Evolutionary conservation across 2,329 filamentous ascomycete species (phyloP).

Genomic region (Elsinoe perseae): DNA sequence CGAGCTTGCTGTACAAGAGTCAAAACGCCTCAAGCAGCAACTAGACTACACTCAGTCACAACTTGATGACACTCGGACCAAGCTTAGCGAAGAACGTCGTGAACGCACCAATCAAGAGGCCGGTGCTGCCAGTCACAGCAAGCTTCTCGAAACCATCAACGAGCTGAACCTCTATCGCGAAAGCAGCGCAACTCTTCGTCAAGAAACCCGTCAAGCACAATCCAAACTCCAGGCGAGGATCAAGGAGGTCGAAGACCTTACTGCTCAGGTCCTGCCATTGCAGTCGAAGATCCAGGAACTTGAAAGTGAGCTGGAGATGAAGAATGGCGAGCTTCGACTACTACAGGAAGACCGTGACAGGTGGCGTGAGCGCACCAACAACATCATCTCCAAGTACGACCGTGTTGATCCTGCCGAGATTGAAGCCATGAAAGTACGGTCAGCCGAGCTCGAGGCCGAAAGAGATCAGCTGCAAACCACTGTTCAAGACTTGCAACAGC

Average conservation of each 20-base stretch:
- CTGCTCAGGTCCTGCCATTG: slow-evolving; percentile 69
- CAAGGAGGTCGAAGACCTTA: slow-evolving; percentile 65
- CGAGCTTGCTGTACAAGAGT: slow-evolving; percentile 79
- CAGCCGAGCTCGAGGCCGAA: slow-evolving; percentile 50
- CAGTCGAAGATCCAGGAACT: slow-evolving; percentile 73
- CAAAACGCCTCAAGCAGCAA: slow-evolving; percentile 81
- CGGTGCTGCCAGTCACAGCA: slow-evolving; percentile 70
- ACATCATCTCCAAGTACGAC: slow-evolving; percentile 93
- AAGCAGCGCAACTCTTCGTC: slow-evolving; percentile 83
- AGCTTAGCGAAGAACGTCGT: slow-evolving; percentile 81
- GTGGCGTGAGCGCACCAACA: slow-evolving; percentile 92
- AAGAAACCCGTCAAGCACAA: slow-evolving; percentile 73
- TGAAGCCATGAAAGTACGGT: slow-evolving; percentile 75
- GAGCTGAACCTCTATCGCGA: slow-evolving; percentile 94
- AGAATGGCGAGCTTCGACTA: slow-evolving; percentile 80
- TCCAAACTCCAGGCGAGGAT: slow-evolving; percentile 67
- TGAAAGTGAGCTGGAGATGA: slow-evolving; percentile 69
- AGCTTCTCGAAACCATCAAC: slow-evolving; percentile 88
- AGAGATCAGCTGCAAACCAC: slow-evolving; percentile 45
- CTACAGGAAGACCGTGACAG: slow-evolving; percentile 86
- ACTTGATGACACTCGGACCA: slow-evolving; percentile 79
- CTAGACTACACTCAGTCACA: slow-evolving; percentile 79
- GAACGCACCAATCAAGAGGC: slow-evolving; percentile 65
- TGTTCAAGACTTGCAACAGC: slow-evolving; percentile 43
- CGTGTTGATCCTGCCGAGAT: slow-evolving; percentile 89